Conservation (phyloP, 768 basidiomycete genomes). For the Suillus lakei region DNA sequence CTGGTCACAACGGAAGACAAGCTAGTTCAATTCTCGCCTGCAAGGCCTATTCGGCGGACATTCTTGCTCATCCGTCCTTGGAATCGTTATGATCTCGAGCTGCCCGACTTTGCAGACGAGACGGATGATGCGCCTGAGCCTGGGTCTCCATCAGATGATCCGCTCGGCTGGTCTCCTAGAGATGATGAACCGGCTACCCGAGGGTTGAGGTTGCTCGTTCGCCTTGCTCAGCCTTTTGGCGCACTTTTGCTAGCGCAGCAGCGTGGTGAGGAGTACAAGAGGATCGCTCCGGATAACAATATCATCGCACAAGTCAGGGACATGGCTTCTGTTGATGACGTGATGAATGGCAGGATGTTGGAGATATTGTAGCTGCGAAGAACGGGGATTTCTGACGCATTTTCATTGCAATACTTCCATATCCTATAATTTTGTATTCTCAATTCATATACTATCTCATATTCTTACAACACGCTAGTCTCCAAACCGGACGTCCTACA, state of each 20-base stretch:
- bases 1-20: neutral
- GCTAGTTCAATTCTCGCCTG: neutral
- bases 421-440: too few species aligned
- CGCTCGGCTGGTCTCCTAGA: neutral
- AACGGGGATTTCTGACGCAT: too few species aligned
- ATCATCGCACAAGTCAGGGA: neutral
- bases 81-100: neutral
- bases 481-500: too few species aligned
- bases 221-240: neutral
- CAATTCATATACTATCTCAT: too few species aligned
- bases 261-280: neutral
- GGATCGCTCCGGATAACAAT: neutral
- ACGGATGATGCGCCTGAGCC: neutral
- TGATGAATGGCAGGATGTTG: neutral
- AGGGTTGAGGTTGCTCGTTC: neutral
- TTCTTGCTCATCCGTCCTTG: neutral
- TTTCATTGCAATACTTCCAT: too few species aligned
- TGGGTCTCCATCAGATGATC: neutral
- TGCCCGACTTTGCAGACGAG: neutral
- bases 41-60: neutral
- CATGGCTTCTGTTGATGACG: neutral
- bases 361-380: neutral
- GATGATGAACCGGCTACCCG: neutral
- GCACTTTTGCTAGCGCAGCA: neutral
- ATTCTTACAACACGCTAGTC: too few species aligned